Percentiles rank a stretch among this genome's conserved stretches.
Conservation (phyloP, 129 eudicot species). For the Artemisia argyi region DNA sequence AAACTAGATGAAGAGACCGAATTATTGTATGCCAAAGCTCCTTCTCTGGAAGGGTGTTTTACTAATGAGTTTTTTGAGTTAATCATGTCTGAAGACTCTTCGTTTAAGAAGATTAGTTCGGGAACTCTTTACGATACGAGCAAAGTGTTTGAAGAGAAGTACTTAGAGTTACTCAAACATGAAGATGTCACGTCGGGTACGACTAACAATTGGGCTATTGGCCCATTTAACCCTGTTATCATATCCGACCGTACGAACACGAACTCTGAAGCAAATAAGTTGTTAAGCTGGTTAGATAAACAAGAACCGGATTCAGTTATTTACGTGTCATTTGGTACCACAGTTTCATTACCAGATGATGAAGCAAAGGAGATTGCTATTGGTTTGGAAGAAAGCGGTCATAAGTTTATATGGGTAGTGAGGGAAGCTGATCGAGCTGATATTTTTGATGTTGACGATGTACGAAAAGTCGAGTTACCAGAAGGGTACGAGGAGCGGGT, state of each 20-base stretch:
- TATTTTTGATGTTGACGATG: constrained; percentile 18
- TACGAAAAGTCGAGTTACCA: constrained; percentile 32
- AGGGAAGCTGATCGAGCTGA: constrained; percentile 38
- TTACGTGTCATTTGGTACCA: constrained; percentile 40
- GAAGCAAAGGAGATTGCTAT: constrained; percentile 24
- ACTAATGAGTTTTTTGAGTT: constrained; percentile 16
- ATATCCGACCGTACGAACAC: not conserved
- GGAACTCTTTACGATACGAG: constrained; percentile 40
- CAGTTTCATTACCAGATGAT: constrained; percentile 22
- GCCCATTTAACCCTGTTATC: constrained; percentile 32
- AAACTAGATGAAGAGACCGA: constrained; percentile 23
- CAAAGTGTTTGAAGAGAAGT: constrained; percentile 35
- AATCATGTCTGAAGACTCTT: constrained; percentile 17
- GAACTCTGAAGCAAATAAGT: constrained; percentile 1
- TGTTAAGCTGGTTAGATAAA: constrained; percentile 29
- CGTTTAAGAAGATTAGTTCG: constrained; percentile 30
- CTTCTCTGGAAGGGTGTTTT: constrained; percentile 35
- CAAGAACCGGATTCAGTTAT: constrained; percentile 32
- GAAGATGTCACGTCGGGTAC: constrained; percentile 16
- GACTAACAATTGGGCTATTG: constrained; percentile 39
- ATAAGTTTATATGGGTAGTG: constrained; percentile 38
- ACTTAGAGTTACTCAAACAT: constrained; percentile 18
- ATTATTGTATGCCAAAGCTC: constrained; percentile 2
- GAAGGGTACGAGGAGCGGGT: constrained; percentile 38
- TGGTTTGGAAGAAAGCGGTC: constrained; percentile 37